Percentiles rank a stretch among this genome's conserved stretches.
Evolutionary conservation across 805 yeast species (phyloP).

Genomic region (Peterozyma toletana): DNA sequence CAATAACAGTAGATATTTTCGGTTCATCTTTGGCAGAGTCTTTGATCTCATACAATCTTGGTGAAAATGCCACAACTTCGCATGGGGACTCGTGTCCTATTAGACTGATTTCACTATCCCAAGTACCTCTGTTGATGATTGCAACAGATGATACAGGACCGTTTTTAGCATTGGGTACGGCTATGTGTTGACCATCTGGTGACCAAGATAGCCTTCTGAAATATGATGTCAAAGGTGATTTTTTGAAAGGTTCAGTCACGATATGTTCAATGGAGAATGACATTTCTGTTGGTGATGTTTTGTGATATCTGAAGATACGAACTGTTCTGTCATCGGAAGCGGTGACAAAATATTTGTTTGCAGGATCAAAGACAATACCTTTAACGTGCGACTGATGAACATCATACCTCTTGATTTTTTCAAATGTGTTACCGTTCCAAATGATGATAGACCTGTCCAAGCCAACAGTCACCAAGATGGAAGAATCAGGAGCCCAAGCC

Average conservation of each 20-base stretch:
- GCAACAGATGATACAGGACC: constrained; percentile 76
- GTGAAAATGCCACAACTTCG: constrained; percentile 72
- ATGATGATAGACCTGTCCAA: constrained; percentile 86
- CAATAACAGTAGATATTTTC: constrained; percentile 59
- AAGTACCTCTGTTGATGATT: constrained; percentile 66
- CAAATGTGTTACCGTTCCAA: constrained; percentile 92
- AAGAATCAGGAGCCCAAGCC: constrained; percentile 96
- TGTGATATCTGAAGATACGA: constrained; percentile 79
- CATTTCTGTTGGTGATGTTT: constrained; percentile 56
- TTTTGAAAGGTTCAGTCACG: constrained; percentile 76
- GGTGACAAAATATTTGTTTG: constrained; percentile 94
- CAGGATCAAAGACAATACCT: constrained; percentile 97
- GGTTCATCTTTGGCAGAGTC: constrained; percentile 15
- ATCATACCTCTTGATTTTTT: constrained; percentile 81
- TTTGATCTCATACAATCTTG: constrained; percentile 45
- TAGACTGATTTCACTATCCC: constrained; percentile 70
- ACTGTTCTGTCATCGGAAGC: constrained; percentile 94
- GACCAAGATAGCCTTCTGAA: constrained; percentile 85
- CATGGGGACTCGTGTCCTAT: constrained; percentile 85
- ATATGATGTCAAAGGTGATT: constrained; percentile 88
- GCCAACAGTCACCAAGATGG: constrained; percentile 88
- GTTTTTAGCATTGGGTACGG: constrained; percentile 80
- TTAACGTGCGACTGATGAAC: constrained; percentile 93
- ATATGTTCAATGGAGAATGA: constrained; percentile 84
- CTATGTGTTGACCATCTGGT: constrained; percentile 83